Evolutionary conservation across 306 rosid species (phyloP).

Genomic region (Lupinus albus): DNA sequence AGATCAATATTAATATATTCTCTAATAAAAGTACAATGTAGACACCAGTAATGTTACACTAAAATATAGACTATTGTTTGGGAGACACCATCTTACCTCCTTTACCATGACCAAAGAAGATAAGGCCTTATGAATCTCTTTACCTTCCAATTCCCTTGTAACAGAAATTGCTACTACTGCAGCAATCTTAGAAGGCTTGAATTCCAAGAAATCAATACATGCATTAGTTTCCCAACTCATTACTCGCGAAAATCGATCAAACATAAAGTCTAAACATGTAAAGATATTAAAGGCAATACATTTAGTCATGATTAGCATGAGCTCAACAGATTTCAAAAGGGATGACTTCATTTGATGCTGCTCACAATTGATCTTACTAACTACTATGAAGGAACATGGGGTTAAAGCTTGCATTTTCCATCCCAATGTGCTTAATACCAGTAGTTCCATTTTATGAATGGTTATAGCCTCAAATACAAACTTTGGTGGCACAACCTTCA

Average conservation of each 20-base stretch:
- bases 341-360: conserved; percentile 36
- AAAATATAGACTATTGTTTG: no score
- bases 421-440: conserved; percentile 59
- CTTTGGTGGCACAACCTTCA: conserved; percentile 63
- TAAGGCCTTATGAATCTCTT: conserved; percentile 51
- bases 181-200: conserved; percentile 83
- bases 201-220: conserved; percentile 86
- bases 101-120: conserved; percentile 50
- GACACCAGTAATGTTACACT: no score
- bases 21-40: no score
- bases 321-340: conserved; percentile 49
- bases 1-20: no score
- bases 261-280: background rate
- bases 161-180: conserved; percentile 72
- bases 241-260: conserved; percentile 34
- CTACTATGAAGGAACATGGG: conserved; percentile 68
- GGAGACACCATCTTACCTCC: conserved; percentile 70
- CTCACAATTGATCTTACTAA: conserved; percentile 48
- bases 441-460: conserved; percentile 67
- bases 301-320: conserved; percentile 51
- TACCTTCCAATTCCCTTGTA: conserved; percentile 49
- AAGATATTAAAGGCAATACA: conserved; percentile 45
- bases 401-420: conserved; percentile 82
- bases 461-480: conserved; percentile 59
- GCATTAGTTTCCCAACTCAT: conserved; percentile 53